Evolutionary conservation across 192 early-diverging fungal genomes (phyloP), one percentile per base, ranked within the genome.

Genomic region (Coemansia sp.): DNA sequence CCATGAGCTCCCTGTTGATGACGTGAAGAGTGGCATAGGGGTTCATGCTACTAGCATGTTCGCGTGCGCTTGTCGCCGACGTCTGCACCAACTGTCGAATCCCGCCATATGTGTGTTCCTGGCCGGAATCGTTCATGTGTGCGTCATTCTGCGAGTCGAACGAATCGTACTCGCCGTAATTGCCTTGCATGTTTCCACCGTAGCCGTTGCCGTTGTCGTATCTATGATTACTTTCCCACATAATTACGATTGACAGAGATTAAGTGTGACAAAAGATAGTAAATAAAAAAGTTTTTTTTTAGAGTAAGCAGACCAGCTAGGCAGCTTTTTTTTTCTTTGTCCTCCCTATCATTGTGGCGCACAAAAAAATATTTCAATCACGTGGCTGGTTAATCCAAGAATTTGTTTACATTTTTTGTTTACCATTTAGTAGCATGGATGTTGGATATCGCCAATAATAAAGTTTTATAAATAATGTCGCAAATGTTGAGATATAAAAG

Each of bases 1-100:
- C 77, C 74, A 82, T 77, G 34, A 86, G 71, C 68, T 86, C 85
- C 18, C 77, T 77, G 63, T 82, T 86, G 47, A 86, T 77, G 34
- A 73, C 68, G 49, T 82, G 85, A 43, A 86, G 66, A 0, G 66
- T 47, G 2, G 75, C 68, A 34, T 85, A 75, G 10, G 82, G 82
- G 62, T 84, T 76, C 13, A 46, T 8, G 22, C 43, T 63, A 22
- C 51, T 47, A 22, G 34, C 20, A 24, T 60, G 70, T n/a, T 73
- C 65, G 31, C 75, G 68, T 3, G 82, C 77, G 33, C 68, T 72
- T 18, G 29, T 75, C 11, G 74, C 63, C 2, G 82, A 85, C 9
- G 82, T 85, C 46, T 85, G 82, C 66, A 76, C 82, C 70, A 80
- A 62, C 65, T 85, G 82, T 15, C 71, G 68, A 44, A 80, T 74